Conservation (phyloP, 2,329 filamentous ascomycete species). For the Westerdykella ornata region DNA sequence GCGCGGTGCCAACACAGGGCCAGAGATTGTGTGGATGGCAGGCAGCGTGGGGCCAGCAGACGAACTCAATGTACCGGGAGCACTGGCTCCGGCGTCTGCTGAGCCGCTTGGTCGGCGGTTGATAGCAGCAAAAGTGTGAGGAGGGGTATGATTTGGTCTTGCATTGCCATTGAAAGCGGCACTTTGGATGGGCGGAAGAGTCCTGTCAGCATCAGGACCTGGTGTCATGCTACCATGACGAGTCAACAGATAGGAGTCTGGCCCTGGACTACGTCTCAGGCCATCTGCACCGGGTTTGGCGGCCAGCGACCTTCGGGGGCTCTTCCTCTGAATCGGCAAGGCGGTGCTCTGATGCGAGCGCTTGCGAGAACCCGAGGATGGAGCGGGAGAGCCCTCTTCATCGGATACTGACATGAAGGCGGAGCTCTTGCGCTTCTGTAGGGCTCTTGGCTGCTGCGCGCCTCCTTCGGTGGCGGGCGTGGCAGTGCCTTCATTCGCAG, state of each 20-base stretch:
- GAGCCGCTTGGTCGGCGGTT: background rate
- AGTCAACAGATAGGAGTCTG: constrained; percentile 1
- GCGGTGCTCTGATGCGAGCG: constrained; percentile 22
- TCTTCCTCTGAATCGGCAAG: constrained; percentile 21
- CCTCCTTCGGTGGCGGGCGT: constrained; percentile 17
- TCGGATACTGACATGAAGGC: constrained; percentile 26
- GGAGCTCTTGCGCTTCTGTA: constrained; percentile 31
- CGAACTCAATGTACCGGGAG: background rate
- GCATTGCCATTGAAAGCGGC: constrained; percentile 25
- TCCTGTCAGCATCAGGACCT: constrained; percentile 15
- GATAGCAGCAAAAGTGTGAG: constrained; percentile 3
- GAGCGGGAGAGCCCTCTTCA: constrained; percentile 20
- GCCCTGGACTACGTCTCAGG: constrained; percentile 17
- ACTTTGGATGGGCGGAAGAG: constrained; percentile 23
- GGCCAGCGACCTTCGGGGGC: constrained; percentile 24
- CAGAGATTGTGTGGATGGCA: background rate
- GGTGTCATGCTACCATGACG: constrained; percentile 3
- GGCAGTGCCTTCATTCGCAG: constrained; percentile 11
- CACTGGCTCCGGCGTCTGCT: background rate
- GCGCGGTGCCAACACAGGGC: too few relatives aligned
- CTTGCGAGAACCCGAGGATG: constrained; percentile 17
- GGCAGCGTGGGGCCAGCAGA: background rate
- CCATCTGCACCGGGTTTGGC: constrained; percentile 22
- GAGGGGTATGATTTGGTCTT: constrained; percentile 10
- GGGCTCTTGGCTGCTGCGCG: constrained; percentile 7